Base-by-base conservation (phyloP, 1,284 basidiomycete genomes). In the Puccinia hordei region DNA sequence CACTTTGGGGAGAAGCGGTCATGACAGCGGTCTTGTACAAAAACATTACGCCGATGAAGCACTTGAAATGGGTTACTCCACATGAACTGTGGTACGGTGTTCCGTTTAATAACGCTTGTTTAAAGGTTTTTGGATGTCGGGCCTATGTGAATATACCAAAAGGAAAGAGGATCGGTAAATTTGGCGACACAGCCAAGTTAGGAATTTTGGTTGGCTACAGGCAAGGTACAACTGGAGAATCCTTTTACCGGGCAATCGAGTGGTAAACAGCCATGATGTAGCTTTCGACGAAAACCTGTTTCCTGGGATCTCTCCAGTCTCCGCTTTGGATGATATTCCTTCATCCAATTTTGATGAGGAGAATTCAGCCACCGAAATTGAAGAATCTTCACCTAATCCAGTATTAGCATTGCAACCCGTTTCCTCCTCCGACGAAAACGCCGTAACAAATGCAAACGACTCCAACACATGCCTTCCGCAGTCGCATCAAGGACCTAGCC, bases 181-280 rank as follows among this genome's bases (percentile, higher is more conserved):
- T 74, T 10, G 41, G 27, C 2, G 35, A 73, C 17, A 73, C 71
- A 9, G 6, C 71, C 30, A 30, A 22, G 13, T 9, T 53, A 55
- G 71, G 46, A 27, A 53, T 73, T 53, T 55, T 73, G 3, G 10
- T 73, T 49, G 71, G 71, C 17, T 57, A 53, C 55, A 44, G n/a
- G 27, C 41, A 4, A 6, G 71, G 44, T 2, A 73, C 13, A 53
- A 55, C 33, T 73, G 19, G 27, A 4, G 49, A 4, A n/a, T 73
- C 12, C 24, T 51, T 6, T 10, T 55, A 3, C 19, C 38, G 10
- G 35, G 30, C 8, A 22, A 27, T 73, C 4, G 49, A 30, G n/a
- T 5, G 55, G 3, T 53, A 24, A 12, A 30, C n/a, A 46, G 44
- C 35, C 2, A 41, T 69, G 35, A 41, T 44, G 38, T n/a, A n/a